These are phyloP conservation scores for Stachybotrys elegans DNA, from an alignment of 2,329 filamentous ascomycete genomes.

Conservation along the genomic window DNA sequence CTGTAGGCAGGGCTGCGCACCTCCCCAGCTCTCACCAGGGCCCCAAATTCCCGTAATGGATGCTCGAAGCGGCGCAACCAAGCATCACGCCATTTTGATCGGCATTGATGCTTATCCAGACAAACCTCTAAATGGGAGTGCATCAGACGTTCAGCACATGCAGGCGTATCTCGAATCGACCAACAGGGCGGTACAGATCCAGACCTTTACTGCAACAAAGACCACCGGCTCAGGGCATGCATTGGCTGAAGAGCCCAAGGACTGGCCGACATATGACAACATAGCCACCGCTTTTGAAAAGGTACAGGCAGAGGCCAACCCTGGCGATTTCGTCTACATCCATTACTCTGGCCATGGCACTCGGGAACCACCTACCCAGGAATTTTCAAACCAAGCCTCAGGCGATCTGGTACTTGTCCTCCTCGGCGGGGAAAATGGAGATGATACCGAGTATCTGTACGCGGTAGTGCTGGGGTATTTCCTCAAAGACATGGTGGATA, in stretches of 20 bases:
- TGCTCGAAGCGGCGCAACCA: too few relatives aligned
- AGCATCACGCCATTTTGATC: neutral
- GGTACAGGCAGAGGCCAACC: neutral
- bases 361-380: neutral
- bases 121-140: neutral
- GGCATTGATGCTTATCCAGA: neutral
- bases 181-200: neutral
- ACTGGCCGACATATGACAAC: conserved; percentile 5
- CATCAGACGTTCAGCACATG: neutral
- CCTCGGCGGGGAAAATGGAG: neutral
- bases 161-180: neutral
- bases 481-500: conserved; percentile 6
- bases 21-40: too few relatives aligned
- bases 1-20: too few relatives aligned
- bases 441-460: neutral
- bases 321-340: conserved; percentile 6
- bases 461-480: neutral
- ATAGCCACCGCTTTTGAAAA: neutral
- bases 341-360: conserved; percentile 10
- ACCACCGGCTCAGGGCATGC: neutral
- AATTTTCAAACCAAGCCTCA: neutral
- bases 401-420: conserved; percentile 9
- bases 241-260: neutral
- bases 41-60: too few relatives aligned
- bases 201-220: neutral